phyloP scores from a whole-genome alignment of 2,329 filamentous ascomycete species.

The Cladosporium halotolerans region DNA sequence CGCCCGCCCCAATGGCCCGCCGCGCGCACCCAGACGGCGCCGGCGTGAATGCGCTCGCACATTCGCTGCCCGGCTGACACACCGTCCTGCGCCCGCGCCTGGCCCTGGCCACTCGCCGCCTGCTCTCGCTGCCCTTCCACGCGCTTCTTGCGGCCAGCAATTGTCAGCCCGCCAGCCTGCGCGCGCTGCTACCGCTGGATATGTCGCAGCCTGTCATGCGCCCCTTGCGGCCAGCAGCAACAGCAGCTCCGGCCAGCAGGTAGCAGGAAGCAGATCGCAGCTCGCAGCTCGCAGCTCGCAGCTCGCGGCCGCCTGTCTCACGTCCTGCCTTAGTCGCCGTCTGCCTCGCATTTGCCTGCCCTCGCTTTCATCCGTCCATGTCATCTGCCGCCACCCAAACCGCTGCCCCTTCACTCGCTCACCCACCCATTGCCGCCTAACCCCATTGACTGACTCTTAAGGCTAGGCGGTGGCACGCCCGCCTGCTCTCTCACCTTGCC shows the following conservation, averaged over 20 bases:
- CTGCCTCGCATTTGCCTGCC: neutral
- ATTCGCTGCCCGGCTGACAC: conserved; percentile 1
- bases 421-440: conserved; percentile 9
- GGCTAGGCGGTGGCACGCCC: conserved; percentile 9
- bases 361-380: conserved; percentile 8
- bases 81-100: neutral
- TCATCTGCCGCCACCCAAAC: conserved; percentile 10
- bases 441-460: conserved; percentile 12
- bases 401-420: neutral
- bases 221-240: conserved; percentile 11
- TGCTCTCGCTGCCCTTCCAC: neutral
- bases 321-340: conserved; percentile 7
- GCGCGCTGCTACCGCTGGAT: neutral
- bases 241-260: neutral
- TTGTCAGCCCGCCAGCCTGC: conserved; percentile 8
- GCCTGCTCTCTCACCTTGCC: neutral
- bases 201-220: conserved; percentile 7
- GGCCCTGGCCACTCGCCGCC: neutral
- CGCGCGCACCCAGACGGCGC: too few species aligned
- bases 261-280: neutral
- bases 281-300: neutral
- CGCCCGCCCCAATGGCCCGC: too few species aligned
- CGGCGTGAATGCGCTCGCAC: too few species aligned
- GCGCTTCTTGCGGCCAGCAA: conserved; percentile 1
- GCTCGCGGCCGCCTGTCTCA: conserved; percentile 10